These are phyloP conservation scores for Wickerhamomyces bisporus DNA, from an alignment of 805 yeast species.

Conservation along the genomic window DNA sequence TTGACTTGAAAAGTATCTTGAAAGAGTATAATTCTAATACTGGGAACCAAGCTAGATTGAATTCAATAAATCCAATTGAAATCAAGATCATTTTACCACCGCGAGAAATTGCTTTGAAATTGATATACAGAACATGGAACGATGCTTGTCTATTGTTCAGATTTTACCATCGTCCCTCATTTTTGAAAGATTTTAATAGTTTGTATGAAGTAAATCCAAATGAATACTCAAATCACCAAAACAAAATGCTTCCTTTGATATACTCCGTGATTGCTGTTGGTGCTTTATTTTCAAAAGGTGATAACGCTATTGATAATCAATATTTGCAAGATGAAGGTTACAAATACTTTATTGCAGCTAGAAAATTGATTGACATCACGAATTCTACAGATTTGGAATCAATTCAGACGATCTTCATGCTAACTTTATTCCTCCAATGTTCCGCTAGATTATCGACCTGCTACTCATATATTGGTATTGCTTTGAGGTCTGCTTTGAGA, in stretches of 20 bases:
- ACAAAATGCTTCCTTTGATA: slow-evolving; percentile 72
- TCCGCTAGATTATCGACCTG: slow-evolving; percentile 84
- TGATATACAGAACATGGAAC: slow-evolving; percentile 78
- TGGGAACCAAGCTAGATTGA: slow-evolving; percentile 12
- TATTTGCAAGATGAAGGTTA: slow-evolving; percentile 59
- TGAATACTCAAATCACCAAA: slow-evolving; percentile 71
- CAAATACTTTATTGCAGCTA: slow-evolving; percentile 73
- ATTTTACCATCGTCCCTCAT: slow-evolving; percentile 82
- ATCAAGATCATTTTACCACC: slow-evolving; percentile 71
- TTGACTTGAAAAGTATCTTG: slow-evolving; percentile 15
- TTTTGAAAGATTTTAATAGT: slow-evolving; percentile 67
- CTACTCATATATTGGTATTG: slow-evolving; percentile 86
- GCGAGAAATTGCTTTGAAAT: slow-evolving; percentile 63
- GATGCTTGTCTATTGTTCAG: slow-evolving; percentile 80
- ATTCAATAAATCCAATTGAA: slow-evolving; percentile 27
- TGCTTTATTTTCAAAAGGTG: slow-evolving; percentile 54
- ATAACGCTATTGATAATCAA: slow-evolving; percentile 27
- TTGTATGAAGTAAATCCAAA: slow-evolving; percentile 75
- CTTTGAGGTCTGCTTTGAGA: slow-evolving; percentile 72
- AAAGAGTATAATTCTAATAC: slow-evolving; percentile 9
- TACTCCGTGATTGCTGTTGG: slow-evolving; percentile 88
- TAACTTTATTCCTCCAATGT: slow-evolving; percentile 80
- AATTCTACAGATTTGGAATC: slow-evolving; percentile 76
- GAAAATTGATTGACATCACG: slow-evolving; percentile 74
- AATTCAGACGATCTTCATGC: slow-evolving; percentile 81